Conservation (phyloP, 352 stramenopile genomes). For the Globisporangium polare region DNA sequence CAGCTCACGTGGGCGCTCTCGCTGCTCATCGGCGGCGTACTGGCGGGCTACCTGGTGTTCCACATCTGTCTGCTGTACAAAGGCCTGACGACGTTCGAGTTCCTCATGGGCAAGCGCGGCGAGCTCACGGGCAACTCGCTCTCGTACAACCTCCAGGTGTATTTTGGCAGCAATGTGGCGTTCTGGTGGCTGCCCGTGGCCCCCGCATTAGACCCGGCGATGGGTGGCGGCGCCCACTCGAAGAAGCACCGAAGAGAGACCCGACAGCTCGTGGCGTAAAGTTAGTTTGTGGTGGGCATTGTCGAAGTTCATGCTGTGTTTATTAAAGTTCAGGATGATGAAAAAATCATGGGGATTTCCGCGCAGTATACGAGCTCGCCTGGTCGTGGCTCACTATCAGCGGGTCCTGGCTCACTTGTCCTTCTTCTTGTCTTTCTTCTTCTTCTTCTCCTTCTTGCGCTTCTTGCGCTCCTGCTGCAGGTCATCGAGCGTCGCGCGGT, state of each 20-base stretch:
- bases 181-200: conserved; percentile 57
- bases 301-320: neutral
- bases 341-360: neutral
- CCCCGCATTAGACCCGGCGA: conserved; percentile 28
- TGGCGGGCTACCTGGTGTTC: conserved; percentile 71
- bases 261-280: conserved; percentile 35
- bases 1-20: conserved; percentile 48
- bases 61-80: conserved; percentile 64
- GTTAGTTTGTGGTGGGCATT: too few relatives aligned
- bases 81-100: conserved; percentile 79
- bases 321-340: neutral
- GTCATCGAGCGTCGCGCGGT: conserved; percentile 73
- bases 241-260: conserved; percentile 22
- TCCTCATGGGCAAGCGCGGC: conserved; percentile 42
- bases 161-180: conserved; percentile 56
- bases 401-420: conserved; percentile 43
- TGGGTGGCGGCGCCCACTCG: conserved; percentile 19
- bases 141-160: conserved; percentile 47
- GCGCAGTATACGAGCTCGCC: neutral
- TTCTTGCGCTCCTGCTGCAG: conserved; percentile 81
- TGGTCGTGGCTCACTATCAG: neutral
- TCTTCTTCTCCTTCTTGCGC: conserved; percentile 89
- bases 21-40: conserved; percentile 44
- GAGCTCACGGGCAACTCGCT: conserved; percentile 48
- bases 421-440: conserved; percentile 89